Evolutionary conservation across 805 yeast genomes (phyloP), one percentile per base, ranked within the genome.

Genomic region (Novakomyces olei): DNA sequence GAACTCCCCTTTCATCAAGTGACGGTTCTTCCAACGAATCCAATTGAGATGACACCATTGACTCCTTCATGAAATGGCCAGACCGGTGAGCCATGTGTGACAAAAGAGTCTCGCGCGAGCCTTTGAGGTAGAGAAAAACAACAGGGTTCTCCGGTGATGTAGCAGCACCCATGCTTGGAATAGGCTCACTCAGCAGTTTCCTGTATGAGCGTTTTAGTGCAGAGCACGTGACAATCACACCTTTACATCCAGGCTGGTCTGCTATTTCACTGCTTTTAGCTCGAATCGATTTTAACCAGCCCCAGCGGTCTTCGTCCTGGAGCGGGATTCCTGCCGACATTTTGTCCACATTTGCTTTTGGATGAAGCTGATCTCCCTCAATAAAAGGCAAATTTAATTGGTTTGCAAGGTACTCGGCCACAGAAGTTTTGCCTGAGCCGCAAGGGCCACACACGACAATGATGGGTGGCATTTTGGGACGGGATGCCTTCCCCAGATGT

Each of bases 401-500:
- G 15, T 53, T 37, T 0, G 73, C 50, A 15, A 83, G 45, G 7
- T 50, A 44, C 9, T 55, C 54, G 0, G 78, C 92, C 15, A 76
- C 65, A 2, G 94, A 78, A 15, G 91, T 62, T 49, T 88, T 88
- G 1, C 98, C 98, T 2, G 93, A 76, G 5, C 96, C 96, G 0
- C 94, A 83, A 1, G 96, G 93, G 0, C 98, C 98, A 8, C 92
- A 94, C 5, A 85, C 69, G 19, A 40, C 32, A 34, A 35, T 37
- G 31, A 40, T 32, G 24, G n/a, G n/a, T n/a, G n/a, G n/a, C n/a
- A n/a, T n/a, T n/a, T n/a, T n/a, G n/a, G n/a, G n/a, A n/a, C n/a
- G n/a, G n/a, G n/a, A n/a, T n/a, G n/a, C n/a, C n/a, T n/a, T n/a
- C n/a, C n/a, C n/a, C n/a, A n/a, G n/a, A n/a, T n/a, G n/a, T n/a